Base-by-base conservation (phyloP, 805 yeast species). In the Saccharomycopsis sp. region DNA sequence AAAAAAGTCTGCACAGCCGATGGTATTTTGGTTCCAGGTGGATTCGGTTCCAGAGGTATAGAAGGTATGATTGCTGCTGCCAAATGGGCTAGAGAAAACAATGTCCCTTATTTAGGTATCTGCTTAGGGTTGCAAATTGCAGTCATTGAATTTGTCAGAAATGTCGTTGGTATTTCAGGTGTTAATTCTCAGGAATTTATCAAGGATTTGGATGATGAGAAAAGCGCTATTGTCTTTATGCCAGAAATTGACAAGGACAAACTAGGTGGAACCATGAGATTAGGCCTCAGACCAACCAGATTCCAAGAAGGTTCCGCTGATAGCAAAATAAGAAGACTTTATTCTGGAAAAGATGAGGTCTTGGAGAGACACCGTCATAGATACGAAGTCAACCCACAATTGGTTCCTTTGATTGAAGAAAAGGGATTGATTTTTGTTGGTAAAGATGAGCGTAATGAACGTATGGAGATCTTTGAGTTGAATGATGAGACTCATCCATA, bases 31-130 rank as follows among this genome's bases (percentile, higher is more conserved):
- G 97, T 94, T 58, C 99, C 99, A 46, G 99, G 99, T 70, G 99
- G 99, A 1, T 94, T 94, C 69, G 99, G 99, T 60, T 74, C 83
- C 53, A 86, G 99, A 73, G 99, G 99, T 74, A 89, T 90, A 60
- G 98, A 94, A 75, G 99, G 99, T 66, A 94, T 94, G 99, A 79
- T 94, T 70, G 76, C 89, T 44, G 99, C 98, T 60, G 96, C 97
- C 57, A 87, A 89, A 73, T 94, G 95, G 87, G 99, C 99, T n/a
- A 85, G 99, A 76, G 96, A 87, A 73, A 90, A 90, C 76, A 81
- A 86, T 68, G 81, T 90, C 59, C 99, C 99, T 54, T 94, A 86
- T 74, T 79, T 94, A 68, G 99, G 99, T 71, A 95, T 94, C 62
- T 94, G 99, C 75, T 81, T 94, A 58, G 99, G 99, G 61, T 83